Conservation (phyloP, 345 rosid genomes). For the Physaria fendleri region DNA sequence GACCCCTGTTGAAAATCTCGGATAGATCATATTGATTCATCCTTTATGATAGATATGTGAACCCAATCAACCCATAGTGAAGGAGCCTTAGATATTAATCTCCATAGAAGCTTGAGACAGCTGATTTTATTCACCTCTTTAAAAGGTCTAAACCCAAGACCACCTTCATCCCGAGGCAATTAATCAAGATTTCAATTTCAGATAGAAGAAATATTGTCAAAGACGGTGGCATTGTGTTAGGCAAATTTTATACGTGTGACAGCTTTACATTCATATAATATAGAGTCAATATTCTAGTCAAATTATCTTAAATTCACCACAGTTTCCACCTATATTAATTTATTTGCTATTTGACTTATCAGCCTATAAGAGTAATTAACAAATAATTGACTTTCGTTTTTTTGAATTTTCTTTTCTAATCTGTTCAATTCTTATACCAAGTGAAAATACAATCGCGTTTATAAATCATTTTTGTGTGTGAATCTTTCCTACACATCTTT, state of each 20-base stretch:
- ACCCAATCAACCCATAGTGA: no score
- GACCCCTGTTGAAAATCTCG: no score
- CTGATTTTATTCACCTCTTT: no score
- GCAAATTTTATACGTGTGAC: not conserved
- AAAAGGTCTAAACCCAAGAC: no score
- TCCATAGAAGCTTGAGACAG: no score
- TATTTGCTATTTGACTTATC: slow-evolving; percentile 4
- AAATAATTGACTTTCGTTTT: not conserved
- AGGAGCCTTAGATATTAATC: no score
- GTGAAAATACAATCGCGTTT: no score
- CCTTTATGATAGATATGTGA: no score
- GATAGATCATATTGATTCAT: no score
- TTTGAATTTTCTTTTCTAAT: not conserved
- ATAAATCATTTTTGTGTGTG: not conserved
- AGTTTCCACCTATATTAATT: slow-evolving; percentile 1
- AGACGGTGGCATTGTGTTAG: slow-evolving; percentile 23
- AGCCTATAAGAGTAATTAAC: not conserved
- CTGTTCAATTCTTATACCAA: not conserved
- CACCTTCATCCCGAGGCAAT: no score
- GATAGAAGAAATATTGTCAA: slow-evolving; percentile 5
- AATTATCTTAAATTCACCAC: not conserved
- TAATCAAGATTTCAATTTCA: not conserved
- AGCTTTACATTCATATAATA: not conserved
- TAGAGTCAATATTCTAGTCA: not conserved
- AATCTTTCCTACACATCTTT: not conserved